A percentile compares a stretch with the other conserved stretches of the same genome.
Conservation (phyloP, 306 rosid genomes). For the Mucuna pruriens region DNA sequence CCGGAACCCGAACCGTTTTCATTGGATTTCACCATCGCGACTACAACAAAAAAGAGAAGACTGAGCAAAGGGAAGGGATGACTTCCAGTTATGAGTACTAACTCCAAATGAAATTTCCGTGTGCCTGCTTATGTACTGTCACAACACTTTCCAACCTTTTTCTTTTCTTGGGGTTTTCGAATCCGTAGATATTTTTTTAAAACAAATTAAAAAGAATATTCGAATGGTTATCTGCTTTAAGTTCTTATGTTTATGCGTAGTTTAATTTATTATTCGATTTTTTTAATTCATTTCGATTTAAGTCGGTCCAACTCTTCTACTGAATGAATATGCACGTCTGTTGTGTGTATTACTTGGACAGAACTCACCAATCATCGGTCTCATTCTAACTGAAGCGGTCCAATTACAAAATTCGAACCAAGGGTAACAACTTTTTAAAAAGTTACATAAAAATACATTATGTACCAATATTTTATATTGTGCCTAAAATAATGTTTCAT, state of each 20-base stretch:
- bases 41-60: background rate
- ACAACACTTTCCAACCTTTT: background rate
- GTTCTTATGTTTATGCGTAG: background rate
- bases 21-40: constrained; percentile 63
- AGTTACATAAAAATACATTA: background rate
- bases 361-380: background rate
- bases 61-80: too few species aligned
- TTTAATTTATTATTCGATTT: background rate
- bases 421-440: background rate
- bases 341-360: background rate
- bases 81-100: background rate
- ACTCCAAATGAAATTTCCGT: background rate
- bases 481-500: background rate
- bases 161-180: constrained; percentile 6
- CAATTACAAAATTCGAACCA: background rate
- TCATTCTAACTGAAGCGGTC: background rate
- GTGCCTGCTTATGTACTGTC: constrained; percentile 1
- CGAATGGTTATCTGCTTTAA: background rate
- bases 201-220: background rate
- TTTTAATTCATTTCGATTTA: background rate
- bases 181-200: background rate
- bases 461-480: background rate
- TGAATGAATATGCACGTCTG: background rate
- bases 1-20: constrained; percentile 38
- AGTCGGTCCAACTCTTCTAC: background rate